Conservation (phyloP, 1,139 yeast genomes). For the Hansenula lynferdii region DNA sequence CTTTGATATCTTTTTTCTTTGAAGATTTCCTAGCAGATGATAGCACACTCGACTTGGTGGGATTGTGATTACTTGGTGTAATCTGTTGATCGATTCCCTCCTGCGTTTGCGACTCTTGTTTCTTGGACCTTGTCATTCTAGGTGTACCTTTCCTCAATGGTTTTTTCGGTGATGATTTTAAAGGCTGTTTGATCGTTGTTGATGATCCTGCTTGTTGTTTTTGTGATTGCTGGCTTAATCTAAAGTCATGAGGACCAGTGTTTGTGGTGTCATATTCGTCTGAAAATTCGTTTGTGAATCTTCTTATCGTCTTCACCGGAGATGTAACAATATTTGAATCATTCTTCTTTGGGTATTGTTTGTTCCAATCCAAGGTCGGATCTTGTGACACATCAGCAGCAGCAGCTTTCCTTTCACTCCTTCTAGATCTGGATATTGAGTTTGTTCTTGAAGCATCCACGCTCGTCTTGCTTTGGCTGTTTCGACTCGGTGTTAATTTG, state of each 20-base stretch:
- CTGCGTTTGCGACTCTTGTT: background rate
- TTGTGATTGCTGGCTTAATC: no score
- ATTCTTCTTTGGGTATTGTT: conserved; percentile 5
- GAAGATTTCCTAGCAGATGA: background rate
- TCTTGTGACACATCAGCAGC: background rate
- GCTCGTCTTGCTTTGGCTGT: no score
- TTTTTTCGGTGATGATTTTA: conserved; percentile 15
- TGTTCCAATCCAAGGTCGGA: background rate
- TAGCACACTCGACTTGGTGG: background rate
- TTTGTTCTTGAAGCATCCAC: no score
- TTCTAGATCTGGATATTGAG: no score
- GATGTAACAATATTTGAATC: conserved; percentile 20
- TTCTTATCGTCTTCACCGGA: conserved; percentile 16
- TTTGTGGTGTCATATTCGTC: conserved; percentile 7
- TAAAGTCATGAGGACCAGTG: background rate
- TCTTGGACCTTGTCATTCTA: background rate
- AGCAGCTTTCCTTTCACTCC: background rate
- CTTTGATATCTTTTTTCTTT: background rate
- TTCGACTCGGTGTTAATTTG: conserved; percentile 16
- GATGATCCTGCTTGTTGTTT: background rate
- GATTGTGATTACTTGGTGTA: background rate
- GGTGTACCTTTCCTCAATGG: conserved; percentile 20
- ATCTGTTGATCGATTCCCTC: no score
- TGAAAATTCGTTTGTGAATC: conserved; percentile 1
- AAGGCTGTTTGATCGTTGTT: conserved; percentile 12